These are phyloP conservation scores for Pulveroboletus sp. DNA, from an alignment of 768 basidiomycete species.

Conservation along the genomic window DNA sequence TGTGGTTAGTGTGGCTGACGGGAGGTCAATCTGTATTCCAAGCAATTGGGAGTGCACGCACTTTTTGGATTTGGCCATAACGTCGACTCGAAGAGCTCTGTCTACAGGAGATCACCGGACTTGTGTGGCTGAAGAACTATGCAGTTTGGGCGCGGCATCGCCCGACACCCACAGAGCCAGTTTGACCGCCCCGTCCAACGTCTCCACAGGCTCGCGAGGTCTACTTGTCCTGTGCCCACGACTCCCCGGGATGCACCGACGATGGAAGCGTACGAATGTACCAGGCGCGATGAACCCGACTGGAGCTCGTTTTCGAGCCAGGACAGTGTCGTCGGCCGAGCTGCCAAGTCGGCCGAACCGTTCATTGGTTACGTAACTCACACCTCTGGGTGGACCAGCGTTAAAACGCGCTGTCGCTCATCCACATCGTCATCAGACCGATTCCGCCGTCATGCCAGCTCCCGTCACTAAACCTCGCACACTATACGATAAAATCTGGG, in stretches of 20 bases:
- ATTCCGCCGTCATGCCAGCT: constrained; percentile 44
- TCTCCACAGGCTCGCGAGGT: no score
- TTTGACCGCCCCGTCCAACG: no score
- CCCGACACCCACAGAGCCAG: constrained; percentile 5
- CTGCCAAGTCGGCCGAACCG: constrained; percentile 10
- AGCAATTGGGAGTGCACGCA: constrained; percentile 33
- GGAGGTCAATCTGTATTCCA: constrained; percentile 12
- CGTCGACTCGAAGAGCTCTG: constrained; percentile 15
- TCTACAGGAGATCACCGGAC: neutral
- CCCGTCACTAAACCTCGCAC: constrained; percentile 68
- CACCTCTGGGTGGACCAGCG: neutral
- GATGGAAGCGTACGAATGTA: no score
- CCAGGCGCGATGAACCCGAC: no score
- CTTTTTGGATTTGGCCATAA: constrained; percentile 99
- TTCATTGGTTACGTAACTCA: constrained; percentile 3
- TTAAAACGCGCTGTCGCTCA: neutral
- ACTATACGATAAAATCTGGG: constrained; percentile 97
- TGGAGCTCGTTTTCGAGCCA: no score
- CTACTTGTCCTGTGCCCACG: no score
- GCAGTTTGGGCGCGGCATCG: constrained; percentile 21
- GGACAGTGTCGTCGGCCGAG: constrained; percentile 9
- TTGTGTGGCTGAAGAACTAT: constrained; percentile 35
- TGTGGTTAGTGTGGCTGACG: constrained; percentile 85
- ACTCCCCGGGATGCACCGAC: no score
- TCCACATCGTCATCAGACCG: constrained; percentile 2